Conservation (phyloP, 306 rosid species). For the Malus sieversii region DNA sequence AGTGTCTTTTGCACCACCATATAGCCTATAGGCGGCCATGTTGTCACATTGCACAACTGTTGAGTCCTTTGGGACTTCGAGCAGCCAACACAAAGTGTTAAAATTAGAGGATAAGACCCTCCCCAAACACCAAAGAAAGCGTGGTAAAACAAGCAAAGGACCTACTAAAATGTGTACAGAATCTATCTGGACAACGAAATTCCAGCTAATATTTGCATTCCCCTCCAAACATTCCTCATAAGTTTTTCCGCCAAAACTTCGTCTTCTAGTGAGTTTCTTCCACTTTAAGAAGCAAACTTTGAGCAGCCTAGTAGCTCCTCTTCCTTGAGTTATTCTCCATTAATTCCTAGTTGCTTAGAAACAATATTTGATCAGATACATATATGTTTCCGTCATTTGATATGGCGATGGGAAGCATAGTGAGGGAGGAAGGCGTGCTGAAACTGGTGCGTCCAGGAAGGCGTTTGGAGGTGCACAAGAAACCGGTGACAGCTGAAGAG, state of each 20-base stretch:
- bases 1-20: neutral
- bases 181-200: neutral
- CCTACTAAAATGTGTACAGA: neutral
- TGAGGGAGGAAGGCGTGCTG: conserved; percentile 28
- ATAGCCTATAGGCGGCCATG: neutral
- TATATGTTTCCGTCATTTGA: neutral
- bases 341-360: neutral
- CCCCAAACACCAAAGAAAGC: neutral
- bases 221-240: neutral
- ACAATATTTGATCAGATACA: neutral
- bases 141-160: neutral
- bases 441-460: conserved; percentile 60
- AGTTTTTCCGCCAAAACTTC: neutral
- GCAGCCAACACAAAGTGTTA: neutral
- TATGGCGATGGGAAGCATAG: conserved; percentile 22
- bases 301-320: conserved; percentile 5
- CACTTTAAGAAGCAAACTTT: neutral
- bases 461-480: conserved; percentile 31
- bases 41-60: neutral
- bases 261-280: neutral
- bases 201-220: neutral
- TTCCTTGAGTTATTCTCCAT: conserved; percentile 3
- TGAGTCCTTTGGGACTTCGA: neutral
- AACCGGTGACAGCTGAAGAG: conserved; percentile 50
- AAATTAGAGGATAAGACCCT: neutral